Conservation (phyloP, 768 basidiomycete genomes). For the Hebeloma cylindrosporum region DNA sequence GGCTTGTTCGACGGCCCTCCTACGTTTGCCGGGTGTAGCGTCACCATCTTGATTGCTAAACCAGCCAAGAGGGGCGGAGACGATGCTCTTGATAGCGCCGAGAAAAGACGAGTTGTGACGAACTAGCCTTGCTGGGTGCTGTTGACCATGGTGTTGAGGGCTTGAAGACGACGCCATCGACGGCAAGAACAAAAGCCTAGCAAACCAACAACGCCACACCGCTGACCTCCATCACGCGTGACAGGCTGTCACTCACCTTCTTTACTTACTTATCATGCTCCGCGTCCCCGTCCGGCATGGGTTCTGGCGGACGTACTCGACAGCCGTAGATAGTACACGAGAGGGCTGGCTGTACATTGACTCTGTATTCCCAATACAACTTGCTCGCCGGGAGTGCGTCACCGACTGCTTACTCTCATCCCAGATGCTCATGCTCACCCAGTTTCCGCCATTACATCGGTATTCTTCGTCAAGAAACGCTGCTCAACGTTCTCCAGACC, state of each 20-base stretch:
- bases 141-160: slow-evolving; percentile 26
- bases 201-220: slow-evolving; percentile 1
- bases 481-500: slow-evolving; percentile 47
- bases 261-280: slow-evolving; percentile 15
- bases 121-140: slow-evolving; percentile 37
- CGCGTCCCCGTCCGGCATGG: slow-evolving; percentile 2
- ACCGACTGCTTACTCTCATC: slow-evolving; percentile 4
- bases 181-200: slow-evolving; percentile 33
- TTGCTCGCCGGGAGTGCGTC: slow-evolving; percentile 74
- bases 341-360: slow-evolving; percentile 72
- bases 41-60: slow-evolving; percentile 51
- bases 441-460: slow-evolving; percentile 70
- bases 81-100: slow-evolving; percentile 63
- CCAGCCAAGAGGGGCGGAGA: slow-evolving; percentile 64
- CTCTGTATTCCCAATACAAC: slow-evolving; percentile 73
- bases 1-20: slow-evolving; percentile 37
- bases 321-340: slow-evolving; percentile 17
- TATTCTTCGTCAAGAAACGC: slow-evolving; percentile 54
- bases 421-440: slow-evolving; percentile 6
- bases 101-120: slow-evolving; percentile 61
- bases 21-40: slow-evolving; percentile 55
- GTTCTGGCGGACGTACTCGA: slow-evolving; percentile 16
- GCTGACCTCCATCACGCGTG: slow-evolving; percentile 9
- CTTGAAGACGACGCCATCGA: slow-evolving; percentile 36
- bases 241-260: slow-evolving; percentile 21